phyloP scores from a whole-genome alignment of 768 basidiomycete genomes.

The Suillus placidus region DNA sequence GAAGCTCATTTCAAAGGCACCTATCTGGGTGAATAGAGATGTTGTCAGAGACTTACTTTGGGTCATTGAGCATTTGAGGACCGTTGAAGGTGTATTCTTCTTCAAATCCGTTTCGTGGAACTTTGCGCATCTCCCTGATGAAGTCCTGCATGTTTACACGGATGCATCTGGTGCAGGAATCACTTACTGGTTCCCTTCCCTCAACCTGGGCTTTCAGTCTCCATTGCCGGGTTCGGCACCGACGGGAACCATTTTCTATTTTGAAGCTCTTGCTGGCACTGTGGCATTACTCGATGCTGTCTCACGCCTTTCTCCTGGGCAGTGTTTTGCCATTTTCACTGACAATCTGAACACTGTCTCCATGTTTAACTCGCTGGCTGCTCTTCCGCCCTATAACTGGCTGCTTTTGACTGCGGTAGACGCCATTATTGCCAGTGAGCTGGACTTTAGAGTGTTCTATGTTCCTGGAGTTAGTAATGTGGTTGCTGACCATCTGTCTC shows the following conservation, averaged over 20 bases:
- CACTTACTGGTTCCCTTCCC: constrained; percentile 29
- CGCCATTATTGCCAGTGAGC: background rate
- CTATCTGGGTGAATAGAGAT: constrained; percentile 13
- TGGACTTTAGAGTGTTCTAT: constrained; percentile 29
- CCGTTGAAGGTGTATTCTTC: constrained; percentile 25
- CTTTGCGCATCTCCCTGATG: background rate
- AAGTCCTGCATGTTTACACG: constrained; percentile 8
- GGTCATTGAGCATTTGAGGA: constrained; percentile 30
- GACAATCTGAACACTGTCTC: constrained; percentile 39
- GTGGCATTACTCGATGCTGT: constrained; percentile 19
- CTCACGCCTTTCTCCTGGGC: background rate
- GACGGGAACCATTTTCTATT: constrained; percentile 26
- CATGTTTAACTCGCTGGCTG: constrained; percentile 34
- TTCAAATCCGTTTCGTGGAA: constrained; percentile 24
- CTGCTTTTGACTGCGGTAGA: constrained; percentile 21
- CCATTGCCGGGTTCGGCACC: background rate
- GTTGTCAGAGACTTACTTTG: constrained; percentile 23
- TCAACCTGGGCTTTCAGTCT: constrained; percentile 24
- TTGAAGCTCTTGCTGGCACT: constrained; percentile 28
- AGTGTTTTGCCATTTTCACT: constrained; percentile 21
- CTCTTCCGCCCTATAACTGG: constrained; percentile 16
- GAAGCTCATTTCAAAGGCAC: background rate
- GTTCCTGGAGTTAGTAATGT: constrained; percentile 28
- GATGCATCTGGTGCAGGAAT: constrained; percentile 30
- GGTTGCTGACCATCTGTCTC: constrained; percentile 30